phyloP scores from a whole-genome alignment of 495 filamentous ascomycete genomes.

The Aspergillus coremiiformis region DNA sequence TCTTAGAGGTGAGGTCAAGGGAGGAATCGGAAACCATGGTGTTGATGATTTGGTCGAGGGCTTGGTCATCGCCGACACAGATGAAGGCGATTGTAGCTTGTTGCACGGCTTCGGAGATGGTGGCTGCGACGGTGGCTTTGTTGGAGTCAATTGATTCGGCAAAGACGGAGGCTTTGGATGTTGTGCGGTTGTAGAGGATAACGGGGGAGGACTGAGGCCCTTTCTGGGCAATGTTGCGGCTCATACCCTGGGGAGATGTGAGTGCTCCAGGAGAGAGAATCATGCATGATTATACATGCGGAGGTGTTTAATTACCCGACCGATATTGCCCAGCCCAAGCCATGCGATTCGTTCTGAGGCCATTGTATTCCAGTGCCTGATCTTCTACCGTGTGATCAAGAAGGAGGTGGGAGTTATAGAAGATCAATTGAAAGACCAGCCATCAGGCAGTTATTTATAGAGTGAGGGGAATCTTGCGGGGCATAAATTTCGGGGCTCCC shows the following conservation, averaged over 20 bases:
- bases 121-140: slow-evolving; percentile 54
- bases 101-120: slow-evolving; percentile 57
- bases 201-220: slow-evolving; percentile 61
- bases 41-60: slow-evolving; percentile 50
- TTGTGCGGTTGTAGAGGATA: slow-evolving; percentile 74
- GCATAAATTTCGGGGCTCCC: not conserved
- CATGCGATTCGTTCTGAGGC: slow-evolving; percentile 45
- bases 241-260: slow-evolving; percentile 60
- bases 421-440: not conserved
- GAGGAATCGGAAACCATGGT: slow-evolving; percentile 37
- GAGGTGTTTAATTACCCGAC: too few relatives aligned
- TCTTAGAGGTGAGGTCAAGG: slow-evolving; percentile 34
- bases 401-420: not conserved
- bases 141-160: slow-evolving; percentile 43
- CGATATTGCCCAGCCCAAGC: slow-evolving; percentile 91
- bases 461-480: not conserved
- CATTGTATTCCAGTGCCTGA: slow-evolving; percentile 9
- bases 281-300: too few relatives aligned
- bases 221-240: slow-evolving; percentile 72
- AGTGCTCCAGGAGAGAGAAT: too few relatives aligned
- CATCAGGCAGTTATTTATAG: not conserved
- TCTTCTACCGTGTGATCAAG: not conserved
- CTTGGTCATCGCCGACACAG: slow-evolving; percentile 73
- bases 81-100: slow-evolving; percentile 74
- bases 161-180: slow-evolving; percentile 49